A percentile compares a stretch with the other conserved stretches of the same genome.
phyloP scores from a whole-genome alignment of 1,284 basidiomycete genomes.

The Trametes polyzona region DNA sequence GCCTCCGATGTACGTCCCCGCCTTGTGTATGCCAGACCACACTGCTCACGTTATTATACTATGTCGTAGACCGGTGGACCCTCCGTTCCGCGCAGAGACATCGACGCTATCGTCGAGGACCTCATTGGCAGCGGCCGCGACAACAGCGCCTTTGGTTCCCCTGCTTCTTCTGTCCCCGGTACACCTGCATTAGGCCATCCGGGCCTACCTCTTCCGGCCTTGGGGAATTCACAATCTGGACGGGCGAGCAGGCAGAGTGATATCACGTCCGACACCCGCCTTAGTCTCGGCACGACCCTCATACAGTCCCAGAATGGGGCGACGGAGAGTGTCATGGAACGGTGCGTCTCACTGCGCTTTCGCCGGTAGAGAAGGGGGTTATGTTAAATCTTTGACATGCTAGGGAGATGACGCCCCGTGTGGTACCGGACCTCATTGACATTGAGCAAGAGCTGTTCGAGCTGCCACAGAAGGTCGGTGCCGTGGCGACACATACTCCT shows the following conservation, averaged over 20 bases:
- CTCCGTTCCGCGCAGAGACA: slow-evolving; percentile 51
- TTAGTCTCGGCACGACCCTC: slow-evolving; percentile 47
- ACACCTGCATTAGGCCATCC: slow-evolving; percentile 60
- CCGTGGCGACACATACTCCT: background rate
- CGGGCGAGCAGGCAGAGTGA: slow-evolving; percentile 71
- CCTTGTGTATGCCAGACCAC: background rate
- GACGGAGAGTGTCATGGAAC: slow-evolving; percentile 70
- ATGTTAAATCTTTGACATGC: background rate
- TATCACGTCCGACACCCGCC: slow-evolving; percentile 44
- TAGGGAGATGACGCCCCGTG: slow-evolving; percentile 66
- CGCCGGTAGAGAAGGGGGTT: background rate
- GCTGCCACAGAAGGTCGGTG: slow-evolving; percentile 78
- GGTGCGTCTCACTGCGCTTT: slow-evolving; percentile 43
- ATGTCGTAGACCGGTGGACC: slow-evolving; percentile 38
- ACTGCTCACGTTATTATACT: too few species aligned
- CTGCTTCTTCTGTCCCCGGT: slow-evolving; percentile 70
- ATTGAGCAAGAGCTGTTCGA: slow-evolving; percentile 89
- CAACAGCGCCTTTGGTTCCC: slow-evolving; percentile 60
- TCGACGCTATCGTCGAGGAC: slow-evolving; percentile 69
- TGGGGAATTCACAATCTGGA: slow-evolving; percentile 59
- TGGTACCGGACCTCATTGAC: slow-evolving; percentile 79
- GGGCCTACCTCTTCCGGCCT: slow-evolving; percentile 48
- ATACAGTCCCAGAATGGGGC: slow-evolving; percentile 53
- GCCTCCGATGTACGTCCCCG: slow-evolving; percentile 41
- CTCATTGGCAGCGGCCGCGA: slow-evolving; percentile 50